phyloP scores from a whole-genome alignment of 352 stramenopile genomes.

The Phytopythium mirpurense region DNA sequence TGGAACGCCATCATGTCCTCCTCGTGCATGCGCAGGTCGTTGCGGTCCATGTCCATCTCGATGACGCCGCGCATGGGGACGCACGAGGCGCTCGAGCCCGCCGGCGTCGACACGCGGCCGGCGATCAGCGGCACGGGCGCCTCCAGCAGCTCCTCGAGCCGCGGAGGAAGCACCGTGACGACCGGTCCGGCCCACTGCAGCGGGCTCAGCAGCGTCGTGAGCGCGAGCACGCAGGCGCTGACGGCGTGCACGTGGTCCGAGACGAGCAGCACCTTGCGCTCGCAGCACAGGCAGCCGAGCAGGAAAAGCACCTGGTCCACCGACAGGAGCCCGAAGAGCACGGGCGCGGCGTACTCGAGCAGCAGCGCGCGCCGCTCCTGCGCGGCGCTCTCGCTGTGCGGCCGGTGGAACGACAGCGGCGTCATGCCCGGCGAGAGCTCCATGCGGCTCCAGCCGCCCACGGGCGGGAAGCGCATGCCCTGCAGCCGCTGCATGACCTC shows the following conservation, averaged over 20 bases:
- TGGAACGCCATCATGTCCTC: slow-evolving; percentile 70
- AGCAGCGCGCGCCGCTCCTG: slow-evolving; percentile 57
- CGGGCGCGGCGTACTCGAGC: slow-evolving; percentile 65
- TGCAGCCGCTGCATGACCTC: slow-evolving; percentile 51
- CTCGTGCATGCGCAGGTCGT: slow-evolving; percentile 71
- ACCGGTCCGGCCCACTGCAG: slow-evolving; percentile 75
- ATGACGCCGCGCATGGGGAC: slow-evolving; percentile 69
- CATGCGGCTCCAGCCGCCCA: slow-evolving; percentile 74
- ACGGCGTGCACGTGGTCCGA: slow-evolving; percentile 73
- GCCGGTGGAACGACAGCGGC: slow-evolving; percentile 68
- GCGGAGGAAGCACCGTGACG: slow-evolving; percentile 62
- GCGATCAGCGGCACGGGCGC: slow-evolving; percentile 74
- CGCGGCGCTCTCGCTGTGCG: slow-evolving; percentile 50
- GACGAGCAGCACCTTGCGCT: slow-evolving; percentile 72
- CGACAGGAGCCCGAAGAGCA: slow-evolving; percentile 65
- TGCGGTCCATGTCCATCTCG: slow-evolving; percentile 81
- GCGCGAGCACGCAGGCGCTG: slow-evolving; percentile 65
- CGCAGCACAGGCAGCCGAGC: slow-evolving; percentile 66
- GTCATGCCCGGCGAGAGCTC: slow-evolving; percentile 50
- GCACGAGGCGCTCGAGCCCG: slow-evolving; percentile 14
- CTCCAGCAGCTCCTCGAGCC: slow-evolving; percentile 67
- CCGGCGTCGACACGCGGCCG: slow-evolving; percentile 62
- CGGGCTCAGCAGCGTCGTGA: slow-evolving; percentile 63
- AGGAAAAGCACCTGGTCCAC: slow-evolving; percentile 79
- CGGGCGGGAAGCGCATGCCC: slow-evolving; percentile 55